Evolutionary conservation across 192 early-diverging fungal species (phyloP).

Genomic region (Entomortierella lignicola): DNA sequence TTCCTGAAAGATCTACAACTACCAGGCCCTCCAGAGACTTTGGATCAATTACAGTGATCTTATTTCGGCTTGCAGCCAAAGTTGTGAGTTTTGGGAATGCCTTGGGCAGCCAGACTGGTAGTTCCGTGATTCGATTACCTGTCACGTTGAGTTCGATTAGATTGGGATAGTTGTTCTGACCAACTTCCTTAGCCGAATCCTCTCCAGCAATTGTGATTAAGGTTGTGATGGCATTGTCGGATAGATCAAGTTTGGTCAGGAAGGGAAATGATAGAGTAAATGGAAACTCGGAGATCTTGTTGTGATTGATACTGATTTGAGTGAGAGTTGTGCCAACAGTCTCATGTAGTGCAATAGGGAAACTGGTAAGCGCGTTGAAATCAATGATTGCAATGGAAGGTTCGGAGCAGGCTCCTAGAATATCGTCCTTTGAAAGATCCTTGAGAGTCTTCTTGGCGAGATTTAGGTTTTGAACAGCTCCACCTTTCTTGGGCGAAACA

Average conservation of each 20-base stretch:
- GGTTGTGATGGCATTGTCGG: constrained; percentile 58
- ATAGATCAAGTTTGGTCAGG: constrained; percentile 56
- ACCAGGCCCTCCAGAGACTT: constrained; percentile 56
- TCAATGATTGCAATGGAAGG: constrained; percentile 37
- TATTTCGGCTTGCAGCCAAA: constrained; percentile 56
- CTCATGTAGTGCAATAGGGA: constrained; percentile 30
- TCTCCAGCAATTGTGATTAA: background rate
- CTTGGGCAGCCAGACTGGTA: constrained; percentile 54
- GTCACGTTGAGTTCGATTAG: constrained; percentile 57
- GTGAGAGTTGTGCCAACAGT: constrained; percentile 47
- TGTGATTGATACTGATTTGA: constrained; percentile 62
- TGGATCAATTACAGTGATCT: constrained; percentile 53
- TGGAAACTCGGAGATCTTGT: constrained; percentile 60
- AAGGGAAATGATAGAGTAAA: constrained; percentile 50
- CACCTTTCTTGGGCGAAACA: constrained; percentile 10
- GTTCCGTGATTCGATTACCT: constrained; percentile 42
- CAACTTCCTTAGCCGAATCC: constrained; percentile 11
- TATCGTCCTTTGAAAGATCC: constrained; percentile 35
- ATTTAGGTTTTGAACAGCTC: constrained; percentile 47
- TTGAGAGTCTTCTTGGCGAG: constrained; percentile 55
- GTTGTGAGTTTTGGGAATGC: constrained; percentile 57
- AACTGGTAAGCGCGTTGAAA: constrained; percentile 47
- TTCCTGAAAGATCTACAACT: constrained; percentile 64
- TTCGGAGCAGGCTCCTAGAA: constrained; percentile 35
- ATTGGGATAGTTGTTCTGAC: constrained; percentile 54